Evolutionary conservation across 1,284 basidiomycete species (phyloP).

Genomic region (Cutaneotrichosporon mucoides): DNA sequence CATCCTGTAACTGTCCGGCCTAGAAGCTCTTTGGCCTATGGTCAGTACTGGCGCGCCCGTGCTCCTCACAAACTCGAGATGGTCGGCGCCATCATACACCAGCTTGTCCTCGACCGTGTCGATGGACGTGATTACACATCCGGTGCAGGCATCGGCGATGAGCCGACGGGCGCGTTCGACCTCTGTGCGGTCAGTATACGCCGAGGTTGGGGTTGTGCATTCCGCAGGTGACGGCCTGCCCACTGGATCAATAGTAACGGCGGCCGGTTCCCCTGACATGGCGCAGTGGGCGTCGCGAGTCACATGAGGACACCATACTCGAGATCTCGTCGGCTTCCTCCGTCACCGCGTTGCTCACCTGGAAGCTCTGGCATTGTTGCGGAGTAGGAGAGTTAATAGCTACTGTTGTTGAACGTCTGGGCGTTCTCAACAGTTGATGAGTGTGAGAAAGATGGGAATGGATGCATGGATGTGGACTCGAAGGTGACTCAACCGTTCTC

Average conservation of each 20-base stretch:
- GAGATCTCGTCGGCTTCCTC: too few species aligned
- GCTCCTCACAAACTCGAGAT: conserved; percentile 62
- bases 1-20: conserved; percentile 61
- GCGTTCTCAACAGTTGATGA: too few species aligned
- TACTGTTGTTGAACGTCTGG: not conserved
- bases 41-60: not conserved
- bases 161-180: conserved; percentile 67
- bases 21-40: conserved; percentile 58
- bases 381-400: too few species aligned
- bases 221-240: too few species aligned
- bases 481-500: too few species aligned
- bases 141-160: conserved; percentile 57
- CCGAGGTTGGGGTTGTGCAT: too few species aligned
- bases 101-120: conserved; percentile 64
- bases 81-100: conserved; percentile 61
- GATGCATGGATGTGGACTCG: not conserved
- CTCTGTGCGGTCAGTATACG: conserved; percentile 48
- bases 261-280: too few species aligned
- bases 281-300: not conserved
- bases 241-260: too few species aligned
- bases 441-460: too few species aligned
- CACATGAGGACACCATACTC: not conserved
- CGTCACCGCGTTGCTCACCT: conserved; percentile 47
- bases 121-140: conserved; percentile 59
- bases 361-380: conserved; percentile 61